These are phyloP conservation scores for Penicillium roqueforti DNA, from an alignment of 495 filamentous ascomycete genomes.

Conservation along the genomic window DNA sequence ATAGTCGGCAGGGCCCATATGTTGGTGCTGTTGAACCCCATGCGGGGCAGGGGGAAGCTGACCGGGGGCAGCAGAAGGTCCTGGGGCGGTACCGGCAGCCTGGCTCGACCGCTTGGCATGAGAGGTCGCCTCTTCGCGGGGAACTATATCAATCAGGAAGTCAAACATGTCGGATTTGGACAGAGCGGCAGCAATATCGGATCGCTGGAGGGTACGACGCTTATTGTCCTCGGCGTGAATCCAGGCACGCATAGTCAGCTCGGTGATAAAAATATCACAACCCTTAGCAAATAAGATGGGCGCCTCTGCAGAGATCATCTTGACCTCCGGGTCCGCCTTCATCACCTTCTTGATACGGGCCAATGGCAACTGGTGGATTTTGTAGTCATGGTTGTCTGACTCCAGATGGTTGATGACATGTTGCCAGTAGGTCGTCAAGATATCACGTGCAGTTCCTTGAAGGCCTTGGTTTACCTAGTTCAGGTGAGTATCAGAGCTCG, in stretches of 20 bases:
- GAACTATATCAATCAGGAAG: conserved; percentile 98
- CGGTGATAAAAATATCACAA: conserved; percentile 99
- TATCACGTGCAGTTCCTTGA: conserved; percentile 88
- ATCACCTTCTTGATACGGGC: conserved; percentile 99
- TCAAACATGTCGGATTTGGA: conserved; percentile 99
- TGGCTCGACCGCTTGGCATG: conserved; percentile 75
- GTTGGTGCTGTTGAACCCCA: conserved; percentile 55
- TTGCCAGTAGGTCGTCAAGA: conserved; percentile 98
- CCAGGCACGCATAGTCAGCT: conserved; percentile 99
- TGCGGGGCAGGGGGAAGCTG: conserved; percentile 61
- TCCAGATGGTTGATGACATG: conserved; percentile 94
- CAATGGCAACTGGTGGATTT: conserved; percentile 90
- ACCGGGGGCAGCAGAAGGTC: conserved; percentile 39
- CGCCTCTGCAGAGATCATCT: conserved; percentile 98
- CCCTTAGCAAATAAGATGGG: conserved; percentile 98
- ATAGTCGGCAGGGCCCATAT: conserved; percentile 70
- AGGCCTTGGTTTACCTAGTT: conserved; percentile 89
- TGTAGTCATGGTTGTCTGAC: conserved; percentile 94
- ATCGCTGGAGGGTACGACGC: conserved; percentile 87
- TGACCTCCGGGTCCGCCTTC: conserved; percentile 98
- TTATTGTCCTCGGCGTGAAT: conserved; percentile 99
- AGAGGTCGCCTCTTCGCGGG: conserved; percentile 82
- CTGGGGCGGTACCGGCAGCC: conserved; percentile 49
- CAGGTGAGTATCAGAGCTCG: conserved; percentile 15
- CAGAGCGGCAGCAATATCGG: conserved; percentile 91